Conservation (phyloP, 306 rosid genomes). For the Sphenostylis stenocarpa region DNA sequence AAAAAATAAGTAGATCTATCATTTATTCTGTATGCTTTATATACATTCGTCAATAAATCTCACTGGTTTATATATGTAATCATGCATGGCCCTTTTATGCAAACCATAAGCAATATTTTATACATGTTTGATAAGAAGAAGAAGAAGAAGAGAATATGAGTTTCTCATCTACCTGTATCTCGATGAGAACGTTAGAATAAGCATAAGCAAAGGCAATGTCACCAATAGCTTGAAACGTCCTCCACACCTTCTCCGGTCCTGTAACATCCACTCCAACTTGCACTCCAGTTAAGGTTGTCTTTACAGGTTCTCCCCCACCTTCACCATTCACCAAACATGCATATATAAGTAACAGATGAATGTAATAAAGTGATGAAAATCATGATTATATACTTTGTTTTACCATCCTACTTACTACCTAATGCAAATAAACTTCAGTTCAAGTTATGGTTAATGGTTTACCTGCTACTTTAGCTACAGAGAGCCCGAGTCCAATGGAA, state of each 20-base stretch:
- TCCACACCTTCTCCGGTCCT: constrained; percentile 74
- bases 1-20: no score
- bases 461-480: constrained; percentile 73
- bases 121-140: not conserved
- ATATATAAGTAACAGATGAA: not conserved
- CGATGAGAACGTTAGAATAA: constrained; percentile 88
- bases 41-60: not conserved
- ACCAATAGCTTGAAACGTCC: constrained; percentile 86
- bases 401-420: not conserved
- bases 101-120: not conserved
- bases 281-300: constrained; percentile 75
- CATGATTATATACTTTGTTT: not conserved
- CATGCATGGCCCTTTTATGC: not conserved
- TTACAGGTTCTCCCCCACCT: constrained; percentile 40
- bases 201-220: constrained; percentile 97
- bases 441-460: not conserved
- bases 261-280: constrained; percentile 86
- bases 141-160: not conserved
- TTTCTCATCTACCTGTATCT: constrained; percentile 66
- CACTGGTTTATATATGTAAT: not conserved
- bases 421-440: not conserved
- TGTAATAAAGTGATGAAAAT: not conserved
- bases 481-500: constrained; percentile 87
- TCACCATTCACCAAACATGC: constrained; percentile 14
- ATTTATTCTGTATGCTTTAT: not conserved